phyloP scores from a whole-genome alignment of 2,329 filamentous ascomycete species.

The Hypomyces perniciosus region DNA sequence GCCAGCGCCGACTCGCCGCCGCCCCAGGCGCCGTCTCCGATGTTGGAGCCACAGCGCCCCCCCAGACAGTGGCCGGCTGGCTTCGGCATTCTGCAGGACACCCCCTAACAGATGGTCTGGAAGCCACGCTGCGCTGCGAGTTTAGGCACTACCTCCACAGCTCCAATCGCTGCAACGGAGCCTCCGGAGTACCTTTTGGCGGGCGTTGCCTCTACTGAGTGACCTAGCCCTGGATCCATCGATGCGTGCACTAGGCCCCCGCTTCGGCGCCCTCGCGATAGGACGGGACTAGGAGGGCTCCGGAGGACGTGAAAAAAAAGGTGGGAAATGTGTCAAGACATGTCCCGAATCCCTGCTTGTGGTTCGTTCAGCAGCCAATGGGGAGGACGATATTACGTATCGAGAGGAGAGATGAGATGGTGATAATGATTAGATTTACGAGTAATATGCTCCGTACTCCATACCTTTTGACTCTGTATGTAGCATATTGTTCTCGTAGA shows the following conservation, averaged over 20 bases:
- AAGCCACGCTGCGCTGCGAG: background rate
- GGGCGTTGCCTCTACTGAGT: background rate
- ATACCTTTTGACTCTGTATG: too few species aligned
- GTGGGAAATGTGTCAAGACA: background rate
- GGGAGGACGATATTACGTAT: slow-evolving; percentile 5
- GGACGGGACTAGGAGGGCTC: background rate
- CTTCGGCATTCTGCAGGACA: slow-evolving; percentile 10
- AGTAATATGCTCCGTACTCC: too few species aligned
- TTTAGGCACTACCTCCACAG: background rate
- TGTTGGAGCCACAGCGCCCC: slow-evolving; percentile 1
- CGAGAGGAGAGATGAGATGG: too few species aligned
- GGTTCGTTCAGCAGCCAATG: background rate
- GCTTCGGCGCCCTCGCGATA: background rate
- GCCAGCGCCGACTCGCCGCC: background rate
- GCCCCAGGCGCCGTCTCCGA: background rate
- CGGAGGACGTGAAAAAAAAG: background rate
- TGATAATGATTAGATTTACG: too few species aligned
- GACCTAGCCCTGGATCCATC: background rate
- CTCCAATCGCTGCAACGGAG: background rate
- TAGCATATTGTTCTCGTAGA: too few species aligned
- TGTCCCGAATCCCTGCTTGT: background rate
- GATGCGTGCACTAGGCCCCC: background rate
- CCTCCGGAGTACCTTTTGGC: background rate
- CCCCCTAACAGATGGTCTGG: slow-evolving; percentile 5
- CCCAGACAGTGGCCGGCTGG: slow-evolving; percentile 9